Conservation (phyloP, 345 rosid species). For the Erysimum cheiranthoides region DNA sequence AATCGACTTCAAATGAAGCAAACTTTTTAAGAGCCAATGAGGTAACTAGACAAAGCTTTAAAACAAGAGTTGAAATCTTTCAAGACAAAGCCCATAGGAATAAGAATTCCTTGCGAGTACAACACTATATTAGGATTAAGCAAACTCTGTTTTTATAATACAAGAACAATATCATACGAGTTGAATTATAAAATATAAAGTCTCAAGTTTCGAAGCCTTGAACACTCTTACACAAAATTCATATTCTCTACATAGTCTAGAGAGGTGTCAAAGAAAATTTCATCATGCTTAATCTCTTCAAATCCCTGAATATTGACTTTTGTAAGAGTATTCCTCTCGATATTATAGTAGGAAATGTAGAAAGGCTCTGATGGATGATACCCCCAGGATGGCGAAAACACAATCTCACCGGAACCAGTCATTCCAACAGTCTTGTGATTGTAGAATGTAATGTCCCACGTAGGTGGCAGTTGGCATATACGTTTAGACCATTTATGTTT, state of each 20-base stretch:
- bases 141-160: neutral
- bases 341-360: constrained; percentile 2
- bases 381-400: neutral
- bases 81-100: too few species aligned
- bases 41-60: too few species aligned
- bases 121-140: too few species aligned
- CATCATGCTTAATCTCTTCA: neutral
- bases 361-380: neutral
- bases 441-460: neutral
- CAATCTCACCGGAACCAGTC: neutral
- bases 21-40: too few species aligned
- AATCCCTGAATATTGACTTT: neutral
- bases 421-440: neutral
- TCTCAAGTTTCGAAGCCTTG: neutral
- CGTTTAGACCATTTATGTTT: constrained; percentile 16
- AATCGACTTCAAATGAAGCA: too few species aligned
- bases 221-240: neutral
- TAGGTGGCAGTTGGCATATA: neutral
- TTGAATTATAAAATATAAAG: neutral
- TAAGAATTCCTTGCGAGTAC: too few species aligned
- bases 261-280: neutral
- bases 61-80: too few species aligned
- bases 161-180: neutral
- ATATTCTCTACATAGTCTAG: constrained; percentile 4
- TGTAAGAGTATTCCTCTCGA: neutral